A percentile compares a stretch with the other conserved stretches of the same genome.
phyloP scores from a whole-genome alignment of 2,329 filamentous ascomycete genomes.

The Aureobasidium sp. region DNA sequence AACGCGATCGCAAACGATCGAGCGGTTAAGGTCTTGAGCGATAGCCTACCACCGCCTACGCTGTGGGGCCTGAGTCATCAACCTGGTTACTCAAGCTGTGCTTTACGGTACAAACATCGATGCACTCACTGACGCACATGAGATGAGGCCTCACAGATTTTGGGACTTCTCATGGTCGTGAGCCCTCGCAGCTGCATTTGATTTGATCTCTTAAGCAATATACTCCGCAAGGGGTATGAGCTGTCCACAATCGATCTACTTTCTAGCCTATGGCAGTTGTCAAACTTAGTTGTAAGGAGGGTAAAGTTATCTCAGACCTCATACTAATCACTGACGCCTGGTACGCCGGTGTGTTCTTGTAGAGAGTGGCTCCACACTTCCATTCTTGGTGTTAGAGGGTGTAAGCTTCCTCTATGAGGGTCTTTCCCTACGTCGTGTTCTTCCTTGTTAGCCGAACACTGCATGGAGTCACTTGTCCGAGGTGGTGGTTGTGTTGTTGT shows the following conservation, averaged over 20 bases:
- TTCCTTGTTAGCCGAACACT: not conserved
- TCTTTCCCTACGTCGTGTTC: not conserved
- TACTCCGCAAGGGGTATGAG: not conserved
- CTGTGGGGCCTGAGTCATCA: too few species aligned
- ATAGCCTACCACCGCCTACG: too few species aligned
- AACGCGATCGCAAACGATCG: too few species aligned
- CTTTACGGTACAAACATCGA: too few species aligned
- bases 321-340: not conserved
- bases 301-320: not conserved
- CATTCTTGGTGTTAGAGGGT: not conserved
- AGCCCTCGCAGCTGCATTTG: too few species aligned
- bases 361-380: not conserved
- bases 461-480: too few species aligned
- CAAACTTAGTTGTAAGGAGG: not conserved
- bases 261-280: not conserved
- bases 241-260: not conserved
- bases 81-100: too few species aligned
- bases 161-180: too few species aligned
- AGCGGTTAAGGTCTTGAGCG: too few species aligned
- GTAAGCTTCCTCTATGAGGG: not conserved
- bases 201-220: not conserved
- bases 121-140: too few species aligned
- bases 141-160: too few species aligned
- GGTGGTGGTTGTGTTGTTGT: too few species aligned
- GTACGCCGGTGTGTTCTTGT: not conserved